Conservation (phyloP, 2,329 filamentous ascomycete species). For the Penicillium sp. region DNA sequence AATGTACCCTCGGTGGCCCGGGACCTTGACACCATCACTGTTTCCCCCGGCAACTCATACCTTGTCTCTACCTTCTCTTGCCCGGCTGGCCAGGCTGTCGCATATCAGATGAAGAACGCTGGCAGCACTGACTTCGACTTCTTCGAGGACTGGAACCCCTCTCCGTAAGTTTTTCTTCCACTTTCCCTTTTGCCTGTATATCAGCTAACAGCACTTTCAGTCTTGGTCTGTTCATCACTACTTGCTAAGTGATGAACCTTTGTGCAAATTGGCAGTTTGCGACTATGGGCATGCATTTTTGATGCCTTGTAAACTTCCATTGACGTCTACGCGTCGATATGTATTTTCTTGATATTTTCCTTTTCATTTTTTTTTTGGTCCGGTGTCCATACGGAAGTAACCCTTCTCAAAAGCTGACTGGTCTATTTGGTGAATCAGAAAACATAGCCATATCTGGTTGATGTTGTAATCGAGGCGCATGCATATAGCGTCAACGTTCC, state of each 20-base stretch:
- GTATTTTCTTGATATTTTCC: background rate
- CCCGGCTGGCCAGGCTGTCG: conserved; percentile 53
- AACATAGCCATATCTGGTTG: conserved; percentile 5
- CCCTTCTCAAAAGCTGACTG: conserved; percentile 9
- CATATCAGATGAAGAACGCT: conserved; percentile 53
- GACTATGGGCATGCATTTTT: background rate
- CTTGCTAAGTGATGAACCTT: conserved; percentile 32
- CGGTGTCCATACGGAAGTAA: background rate
- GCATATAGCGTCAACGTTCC: conserved; percentile 3
- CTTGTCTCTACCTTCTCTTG: conserved; percentile 56
- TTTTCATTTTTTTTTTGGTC: background rate
- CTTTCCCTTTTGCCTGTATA: background rate
- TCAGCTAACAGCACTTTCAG: conserved; percentile 27
- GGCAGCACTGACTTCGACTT: conserved; percentile 57
- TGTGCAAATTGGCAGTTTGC: background rate
- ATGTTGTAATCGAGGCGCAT: conserved; percentile 2
- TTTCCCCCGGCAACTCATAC: conserved; percentile 57
- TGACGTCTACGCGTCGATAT: background rate
- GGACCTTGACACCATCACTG: conserved; percentile 46
- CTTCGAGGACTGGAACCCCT: conserved; percentile 64
- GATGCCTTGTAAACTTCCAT: conserved; percentile 3
- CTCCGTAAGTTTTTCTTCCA: conserved; percentile 40
- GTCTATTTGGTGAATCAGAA: conserved; percentile 2
- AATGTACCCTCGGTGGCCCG: conserved; percentile 50
- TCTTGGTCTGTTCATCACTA: conserved; percentile 46